A percentile compares a stretch with the other conserved stretches of the same genome.
phyloP scores from a whole-genome alignment of 257 asterid genomes.

The Gardenia jasminoides region DNA sequence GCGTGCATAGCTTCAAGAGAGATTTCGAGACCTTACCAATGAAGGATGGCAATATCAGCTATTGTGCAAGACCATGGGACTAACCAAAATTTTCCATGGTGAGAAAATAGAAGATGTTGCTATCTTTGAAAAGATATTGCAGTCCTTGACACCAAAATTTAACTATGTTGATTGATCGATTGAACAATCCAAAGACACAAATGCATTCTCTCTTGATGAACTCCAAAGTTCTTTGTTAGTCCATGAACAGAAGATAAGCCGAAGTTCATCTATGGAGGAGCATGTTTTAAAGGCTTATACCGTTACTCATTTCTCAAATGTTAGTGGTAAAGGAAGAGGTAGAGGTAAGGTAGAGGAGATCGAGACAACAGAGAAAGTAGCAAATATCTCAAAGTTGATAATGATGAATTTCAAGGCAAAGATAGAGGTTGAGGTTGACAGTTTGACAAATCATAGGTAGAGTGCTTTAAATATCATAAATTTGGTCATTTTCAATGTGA shows the following conservation, averaged over 20 bases:
- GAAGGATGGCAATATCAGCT: constrained; percentile 7
- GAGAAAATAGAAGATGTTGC: not conserved
- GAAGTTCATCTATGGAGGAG: not conserved
- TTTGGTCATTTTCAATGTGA: not conserved
- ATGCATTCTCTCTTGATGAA: not conserved
- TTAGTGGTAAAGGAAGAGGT: not conserved
- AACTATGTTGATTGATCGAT: not conserved
- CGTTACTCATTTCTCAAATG: too few relatives aligned
- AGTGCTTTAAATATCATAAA: not conserved
- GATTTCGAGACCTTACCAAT: not conserved
- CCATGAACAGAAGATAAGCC: not conserved
- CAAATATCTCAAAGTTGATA: too few relatives aligned
- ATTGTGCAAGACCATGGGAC: not conserved
- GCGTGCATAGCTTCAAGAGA: constrained; percentile 8
- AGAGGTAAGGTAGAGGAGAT: not conserved
- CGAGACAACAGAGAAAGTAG: not conserved
- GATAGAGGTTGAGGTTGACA: not conserved
- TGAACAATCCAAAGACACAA: not conserved
- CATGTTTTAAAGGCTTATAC: not conserved
- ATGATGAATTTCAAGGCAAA: not conserved
- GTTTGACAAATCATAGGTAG: not conserved
- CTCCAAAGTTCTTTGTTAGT: not conserved
- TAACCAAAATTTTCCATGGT: not conserved
- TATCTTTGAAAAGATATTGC: not conserved
- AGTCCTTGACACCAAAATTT: not conserved